These are phyloP conservation scores for Sporothrix euskadiensis DNA, from an alignment of 2,329 filamentous ascomycete species.

Conservation along the genomic window DNA sequence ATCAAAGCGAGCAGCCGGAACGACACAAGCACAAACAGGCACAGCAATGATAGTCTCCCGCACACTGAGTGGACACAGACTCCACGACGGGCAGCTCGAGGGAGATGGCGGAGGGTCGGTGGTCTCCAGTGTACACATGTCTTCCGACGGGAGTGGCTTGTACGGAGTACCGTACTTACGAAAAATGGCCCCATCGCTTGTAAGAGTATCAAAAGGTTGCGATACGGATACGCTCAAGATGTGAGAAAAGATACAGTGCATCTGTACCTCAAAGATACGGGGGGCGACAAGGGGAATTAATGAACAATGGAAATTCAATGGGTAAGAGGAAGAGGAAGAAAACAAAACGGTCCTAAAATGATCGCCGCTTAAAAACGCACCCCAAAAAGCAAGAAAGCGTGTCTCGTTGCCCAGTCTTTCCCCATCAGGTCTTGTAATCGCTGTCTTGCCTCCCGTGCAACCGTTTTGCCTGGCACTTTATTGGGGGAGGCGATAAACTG, in stretches of 20 bases:
- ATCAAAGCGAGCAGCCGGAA: not conserved
- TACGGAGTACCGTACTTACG: too few species aligned
- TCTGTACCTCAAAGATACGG: not conserved
- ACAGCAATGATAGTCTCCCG: not conserved
- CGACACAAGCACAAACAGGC: not conserved
- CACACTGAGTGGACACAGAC: not conserved
- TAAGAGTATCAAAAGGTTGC: too few species aligned
- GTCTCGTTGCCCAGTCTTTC: not conserved
- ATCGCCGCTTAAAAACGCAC: not conserved
- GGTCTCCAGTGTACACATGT: not conserved
- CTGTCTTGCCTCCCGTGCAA: not conserved
- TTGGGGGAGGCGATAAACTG: not conserved
- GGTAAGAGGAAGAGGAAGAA: not conserved
- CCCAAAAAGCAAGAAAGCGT: not conserved
- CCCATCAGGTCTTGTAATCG: too few species aligned
- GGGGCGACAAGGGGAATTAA: not conserved
- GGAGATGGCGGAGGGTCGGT: not conserved
- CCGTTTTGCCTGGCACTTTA: not conserved
- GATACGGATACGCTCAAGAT: too few species aligned
- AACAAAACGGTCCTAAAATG: not conserved
- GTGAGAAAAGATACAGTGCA: too few species aligned
- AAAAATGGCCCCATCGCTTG: not conserved
- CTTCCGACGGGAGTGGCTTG: not conserved
- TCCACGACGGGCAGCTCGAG: not conserved
- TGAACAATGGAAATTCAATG: not conserved